These are phyloP conservation scores for Polytrichum formosum DNA, from an alignment of 225 moss, liverwort and hornwort genomes.

Conservation along the genomic window DNA sequence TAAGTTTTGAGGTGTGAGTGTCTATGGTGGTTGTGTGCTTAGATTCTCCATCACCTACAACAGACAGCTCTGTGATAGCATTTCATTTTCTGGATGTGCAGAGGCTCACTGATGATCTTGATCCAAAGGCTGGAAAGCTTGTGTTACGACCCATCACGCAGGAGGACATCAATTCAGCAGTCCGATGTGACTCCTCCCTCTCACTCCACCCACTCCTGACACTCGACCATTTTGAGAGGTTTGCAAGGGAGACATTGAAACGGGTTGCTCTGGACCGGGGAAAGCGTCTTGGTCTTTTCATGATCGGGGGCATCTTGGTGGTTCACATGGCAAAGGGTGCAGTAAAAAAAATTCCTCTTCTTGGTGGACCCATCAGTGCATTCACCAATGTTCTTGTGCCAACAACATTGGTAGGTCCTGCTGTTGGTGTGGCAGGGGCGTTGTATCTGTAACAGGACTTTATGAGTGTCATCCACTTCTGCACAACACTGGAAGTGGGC, in stretches of 20 bases:
- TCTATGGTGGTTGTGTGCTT: no score
- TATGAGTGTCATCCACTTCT: no score
- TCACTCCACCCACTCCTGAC: constrained; percentile 33
- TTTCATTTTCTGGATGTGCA: constrained; percentile 17
- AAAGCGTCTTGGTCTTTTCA: constrained; percentile 82
- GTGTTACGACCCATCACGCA: constrained; percentile 70
- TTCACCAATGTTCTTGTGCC: constrained; percentile 67
- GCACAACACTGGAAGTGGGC: no score
- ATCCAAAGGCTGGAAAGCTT: constrained; percentile 78
- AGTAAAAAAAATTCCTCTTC: constrained; percentile 66
- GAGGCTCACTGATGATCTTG: constrained; percentile 65
- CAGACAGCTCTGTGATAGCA: no score
- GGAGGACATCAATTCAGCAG: constrained; percentile 56
- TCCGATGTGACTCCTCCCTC: constrained; percentile 40
- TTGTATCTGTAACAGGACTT: constrained; percentile 51
- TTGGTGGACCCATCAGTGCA: constrained; percentile 64
- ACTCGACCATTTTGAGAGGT: constrained; percentile 51
- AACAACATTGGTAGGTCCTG: constrained; percentile 67
- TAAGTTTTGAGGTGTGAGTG: no score
- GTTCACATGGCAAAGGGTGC: constrained; percentile 75
- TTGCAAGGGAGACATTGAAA: constrained; percentile 71
- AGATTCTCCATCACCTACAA: no score
- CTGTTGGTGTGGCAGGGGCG: constrained; percentile 82
- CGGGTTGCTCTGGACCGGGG: constrained; percentile 83
- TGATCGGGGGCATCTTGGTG: constrained; percentile 77